phyloP scores from a whole-genome alignment of 441 rosid species.

The Populus hybrid region DNA sequence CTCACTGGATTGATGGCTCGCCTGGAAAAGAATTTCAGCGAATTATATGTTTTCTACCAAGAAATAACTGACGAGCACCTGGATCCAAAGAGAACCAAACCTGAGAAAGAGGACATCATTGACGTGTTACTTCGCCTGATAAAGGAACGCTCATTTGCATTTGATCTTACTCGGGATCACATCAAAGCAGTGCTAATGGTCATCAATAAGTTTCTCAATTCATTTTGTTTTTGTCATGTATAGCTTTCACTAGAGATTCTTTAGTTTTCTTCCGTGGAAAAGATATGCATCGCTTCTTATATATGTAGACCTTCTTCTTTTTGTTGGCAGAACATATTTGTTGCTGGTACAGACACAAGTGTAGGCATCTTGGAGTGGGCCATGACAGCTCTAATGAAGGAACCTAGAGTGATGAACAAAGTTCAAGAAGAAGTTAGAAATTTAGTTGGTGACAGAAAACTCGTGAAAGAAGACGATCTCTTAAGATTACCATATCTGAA shows the following conservation, averaged over 20 bases:
- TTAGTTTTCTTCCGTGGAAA: neutral
- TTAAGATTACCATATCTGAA: slow-evolving; percentile 14
- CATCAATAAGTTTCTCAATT: neutral
- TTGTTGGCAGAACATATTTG: slow-evolving; percentile 12
- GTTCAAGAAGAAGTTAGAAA: slow-evolving; percentile 15
- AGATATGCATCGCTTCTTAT: neutral
- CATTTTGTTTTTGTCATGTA: neutral
- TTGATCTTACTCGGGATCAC: slow-evolving; percentile 12
- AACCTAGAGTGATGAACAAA: slow-evolving; percentile 21
- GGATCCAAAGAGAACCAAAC: slow-evolving; percentile 2
- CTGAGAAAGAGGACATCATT: slow-evolving; percentile 22
- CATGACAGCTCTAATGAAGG: slow-evolving; percentile 24
- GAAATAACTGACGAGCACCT: slow-evolving; percentile 25
- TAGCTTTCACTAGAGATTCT: too few relatives aligned
- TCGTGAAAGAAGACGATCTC: slow-evolving; percentile 21
- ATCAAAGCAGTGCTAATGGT: slow-evolving; percentile 31
- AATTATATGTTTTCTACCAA: slow-evolving; percentile 26
- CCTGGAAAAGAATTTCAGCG: slow-evolving; percentile 23
- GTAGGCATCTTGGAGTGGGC: slow-evolving; percentile 23
- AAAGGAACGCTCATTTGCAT: slow-evolving; percentile 1
- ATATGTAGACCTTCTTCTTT: too few relatives aligned
- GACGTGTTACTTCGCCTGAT: slow-evolving; percentile 15
- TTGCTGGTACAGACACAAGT: slow-evolving; percentile 13
- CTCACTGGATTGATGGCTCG: slow-evolving; percentile 7
- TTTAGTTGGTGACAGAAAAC: slow-evolving; percentile 5